These are phyloP conservation scores for Penicillium mononematosum DNA, from an alignment of 495 filamentous ascomycete species.

Conservation along the genomic window DNA sequence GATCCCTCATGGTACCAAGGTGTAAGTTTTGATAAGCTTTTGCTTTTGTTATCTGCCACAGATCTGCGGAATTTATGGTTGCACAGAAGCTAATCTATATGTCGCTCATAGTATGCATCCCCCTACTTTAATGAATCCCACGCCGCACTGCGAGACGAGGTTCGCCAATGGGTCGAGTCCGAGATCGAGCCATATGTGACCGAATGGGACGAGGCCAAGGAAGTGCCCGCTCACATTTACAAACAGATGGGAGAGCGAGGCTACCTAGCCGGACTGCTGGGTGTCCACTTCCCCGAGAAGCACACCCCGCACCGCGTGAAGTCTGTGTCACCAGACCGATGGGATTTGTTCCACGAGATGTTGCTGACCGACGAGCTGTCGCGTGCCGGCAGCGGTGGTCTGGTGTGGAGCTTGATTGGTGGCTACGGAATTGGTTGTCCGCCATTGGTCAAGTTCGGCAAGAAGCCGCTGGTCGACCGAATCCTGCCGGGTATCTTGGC, in stretches of 20 bases:
- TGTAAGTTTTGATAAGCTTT: slow-evolving; percentile 52
- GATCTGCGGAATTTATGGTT: not conserved
- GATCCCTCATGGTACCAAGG: slow-evolving; percentile 97
- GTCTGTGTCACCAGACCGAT: slow-evolving; percentile 80
- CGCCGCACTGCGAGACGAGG: slow-evolving; percentile 81
- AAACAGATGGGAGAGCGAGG: slow-evolving; percentile 92
- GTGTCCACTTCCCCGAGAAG: slow-evolving; percentile 71
- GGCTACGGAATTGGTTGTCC: slow-evolving; percentile 93
- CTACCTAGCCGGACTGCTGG: slow-evolving; percentile 87
- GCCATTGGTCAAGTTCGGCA: slow-evolving; percentile 88
- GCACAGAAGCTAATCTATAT: slow-evolving; percentile 14
- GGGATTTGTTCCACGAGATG: slow-evolving; percentile 98
- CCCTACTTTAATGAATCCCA: slow-evolving; percentile 95
- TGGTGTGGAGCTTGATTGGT: slow-evolving; percentile 98
- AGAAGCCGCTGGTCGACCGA: slow-evolving; percentile 81
- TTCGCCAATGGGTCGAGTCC: slow-evolving; percentile 85
- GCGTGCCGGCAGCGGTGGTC: slow-evolving; percentile 81
- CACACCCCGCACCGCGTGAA: slow-evolving; percentile 67
- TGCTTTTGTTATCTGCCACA: not conserved
- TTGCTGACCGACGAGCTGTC: slow-evolving; percentile 91
- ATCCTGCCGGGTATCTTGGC: slow-evolving; percentile 79
- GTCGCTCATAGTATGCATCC: slow-evolving; percentile 71
- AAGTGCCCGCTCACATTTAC: slow-evolving; percentile 84
- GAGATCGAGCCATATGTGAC: slow-evolving; percentile 89
- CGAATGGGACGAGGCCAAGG: slow-evolving; percentile 95